Conservation (phyloP, 2,329 filamentous ascomycete genomes). For the Trichophyton benhamiae region DNA sequence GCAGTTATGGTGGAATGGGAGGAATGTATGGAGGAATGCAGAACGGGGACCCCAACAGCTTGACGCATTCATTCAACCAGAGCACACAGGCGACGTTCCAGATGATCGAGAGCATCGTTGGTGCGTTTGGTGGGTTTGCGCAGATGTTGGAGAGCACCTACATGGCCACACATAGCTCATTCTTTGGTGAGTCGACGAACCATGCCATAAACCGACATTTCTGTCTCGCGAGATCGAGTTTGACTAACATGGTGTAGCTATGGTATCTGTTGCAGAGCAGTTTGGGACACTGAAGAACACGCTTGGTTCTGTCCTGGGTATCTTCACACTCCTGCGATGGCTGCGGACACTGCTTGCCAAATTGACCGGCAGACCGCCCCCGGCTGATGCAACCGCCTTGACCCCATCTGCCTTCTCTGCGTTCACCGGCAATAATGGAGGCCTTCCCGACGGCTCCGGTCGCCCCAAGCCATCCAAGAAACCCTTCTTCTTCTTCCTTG, state of each 20-base stretch:
- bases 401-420: constrained; percentile 84
- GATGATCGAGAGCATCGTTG: constrained; percentile 93
- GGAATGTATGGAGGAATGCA: constrained; percentile 37
- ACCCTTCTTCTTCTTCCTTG: constrained; percentile 87
- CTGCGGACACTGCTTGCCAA: constrained; percentile 83
- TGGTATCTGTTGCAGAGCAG: constrained; percentile 96
- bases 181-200: constrained; percentile 61
- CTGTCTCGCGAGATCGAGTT: background rate
- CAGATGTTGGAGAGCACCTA: constrained; percentile 99
- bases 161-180: constrained; percentile 97
- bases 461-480: constrained; percentile 74
- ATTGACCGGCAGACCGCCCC: constrained; percentile 78
- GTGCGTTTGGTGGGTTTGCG: constrained; percentile 91
- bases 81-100: constrained; percentile 95
- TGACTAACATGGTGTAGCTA: constrained; percentile 45
- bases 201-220: background rate
- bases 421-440: constrained; percentile 58
- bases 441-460: constrained; percentile 23
- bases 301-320: constrained; percentile 82
- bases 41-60: constrained; percentile 59
- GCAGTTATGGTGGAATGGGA: constrained; percentile 31
- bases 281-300: constrained; percentile 89
- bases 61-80: constrained; percentile 91
- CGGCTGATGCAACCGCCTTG: constrained; percentile 72
- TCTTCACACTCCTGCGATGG: constrained; percentile 94